These are phyloP conservation scores for Ophiocordyceps camponoti-saundersi DNA, from an alignment of 2,329 filamentous ascomycete genomes.

Conservation along the genomic window DNA sequence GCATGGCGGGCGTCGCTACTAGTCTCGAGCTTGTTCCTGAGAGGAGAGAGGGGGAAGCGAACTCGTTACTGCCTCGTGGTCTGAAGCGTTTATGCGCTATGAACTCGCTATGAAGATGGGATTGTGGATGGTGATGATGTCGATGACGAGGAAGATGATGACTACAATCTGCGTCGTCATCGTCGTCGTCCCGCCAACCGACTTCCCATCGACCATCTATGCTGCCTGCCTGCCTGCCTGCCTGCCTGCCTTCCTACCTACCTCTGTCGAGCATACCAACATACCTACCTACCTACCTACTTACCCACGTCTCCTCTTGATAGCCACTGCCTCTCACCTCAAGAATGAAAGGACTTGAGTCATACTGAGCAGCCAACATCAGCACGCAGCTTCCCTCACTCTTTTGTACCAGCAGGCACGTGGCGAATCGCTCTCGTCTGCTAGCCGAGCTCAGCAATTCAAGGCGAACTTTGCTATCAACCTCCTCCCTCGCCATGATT, in stretches of 20 bases:
- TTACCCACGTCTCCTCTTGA: too few species aligned
- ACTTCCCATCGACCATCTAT: not conserved
- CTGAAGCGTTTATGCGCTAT: too few species aligned
- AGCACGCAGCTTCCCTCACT: not conserved
- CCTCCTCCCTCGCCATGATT: not conserved
- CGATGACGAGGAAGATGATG: too few species aligned
- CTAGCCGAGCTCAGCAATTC: conserved; percentile 1
- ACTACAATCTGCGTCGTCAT: too few species aligned
- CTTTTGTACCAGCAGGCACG: not conserved
- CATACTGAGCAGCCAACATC: not conserved
- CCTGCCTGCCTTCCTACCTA: not conserved
- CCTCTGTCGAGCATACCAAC: not conserved
- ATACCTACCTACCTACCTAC: not conserved
- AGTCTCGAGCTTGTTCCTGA: too few species aligned
- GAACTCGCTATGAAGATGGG: too few species aligned
- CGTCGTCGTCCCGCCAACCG: not conserved
- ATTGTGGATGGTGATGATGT: too few species aligned
- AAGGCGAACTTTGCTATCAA: not conserved
- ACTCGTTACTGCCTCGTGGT: too few species aligned
- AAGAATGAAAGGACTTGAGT: too few species aligned
- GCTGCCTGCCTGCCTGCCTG: not conserved
- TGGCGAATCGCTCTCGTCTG: not conserved
- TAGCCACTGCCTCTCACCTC: too few species aligned
- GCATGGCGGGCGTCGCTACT: too few species aligned
- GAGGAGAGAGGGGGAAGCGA: too few species aligned